Evolutionary conservation across 805 yeast species (phyloP).

Genomic region (Diddensiella santjacobensis): DNA sequence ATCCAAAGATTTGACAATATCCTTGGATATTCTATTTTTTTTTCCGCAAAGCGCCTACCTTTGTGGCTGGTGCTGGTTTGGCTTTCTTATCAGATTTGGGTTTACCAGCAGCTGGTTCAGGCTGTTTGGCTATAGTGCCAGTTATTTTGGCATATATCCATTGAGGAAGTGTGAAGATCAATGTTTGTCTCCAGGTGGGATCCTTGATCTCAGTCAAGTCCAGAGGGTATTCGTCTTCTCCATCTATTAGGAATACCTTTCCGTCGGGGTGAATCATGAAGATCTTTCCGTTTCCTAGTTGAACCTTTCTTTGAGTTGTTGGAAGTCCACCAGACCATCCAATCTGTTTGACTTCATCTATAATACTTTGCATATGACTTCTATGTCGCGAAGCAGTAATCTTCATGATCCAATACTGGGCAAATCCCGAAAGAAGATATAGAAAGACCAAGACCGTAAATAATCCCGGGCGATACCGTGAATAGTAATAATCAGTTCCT

Average conservation of each 20-base stretch:
- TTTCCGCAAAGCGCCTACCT: slow-evolving; percentile 20
- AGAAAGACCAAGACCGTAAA: slow-evolving; percentile 49
- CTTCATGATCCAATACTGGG: slow-evolving; percentile 56
- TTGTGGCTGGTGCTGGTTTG: slow-evolving; percentile 20
- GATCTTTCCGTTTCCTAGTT: slow-evolving; percentile 27
- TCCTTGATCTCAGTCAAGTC: slow-evolving; percentile 27
- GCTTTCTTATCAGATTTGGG: slow-evolving; percentile 11
- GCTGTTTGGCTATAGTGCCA: slow-evolving; percentile 16
- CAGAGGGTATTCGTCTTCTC: slow-evolving; percentile 31
- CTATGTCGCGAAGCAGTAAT: slow-evolving; percentile 55
- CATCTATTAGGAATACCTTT: slow-evolving; percentile 29
- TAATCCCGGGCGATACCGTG: slow-evolving; percentile 64
- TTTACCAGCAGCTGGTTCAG: slow-evolving; percentile 7
- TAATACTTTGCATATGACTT: slow-evolving; percentile 43
- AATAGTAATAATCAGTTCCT: slow-evolving; percentile 60
- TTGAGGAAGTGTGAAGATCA: slow-evolving; percentile 28
- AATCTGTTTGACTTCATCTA: slow-evolving; percentile 30
- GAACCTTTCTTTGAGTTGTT: slow-evolving; percentile 26
- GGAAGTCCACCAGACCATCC: slow-evolving; percentile 34
- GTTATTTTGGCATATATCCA: slow-evolving; percentile 19
- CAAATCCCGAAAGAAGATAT: slow-evolving; percentile 46
- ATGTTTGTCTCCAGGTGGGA: slow-evolving; percentile 35
- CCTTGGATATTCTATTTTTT: slow-evolving; percentile 7
- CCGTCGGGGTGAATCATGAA: slow-evolving; percentile 36
- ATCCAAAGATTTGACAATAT: slow-evolving; percentile 13